Base-by-base conservation (phyloP, 345 rosid genomes). In the Citrus sp. region DNA sequence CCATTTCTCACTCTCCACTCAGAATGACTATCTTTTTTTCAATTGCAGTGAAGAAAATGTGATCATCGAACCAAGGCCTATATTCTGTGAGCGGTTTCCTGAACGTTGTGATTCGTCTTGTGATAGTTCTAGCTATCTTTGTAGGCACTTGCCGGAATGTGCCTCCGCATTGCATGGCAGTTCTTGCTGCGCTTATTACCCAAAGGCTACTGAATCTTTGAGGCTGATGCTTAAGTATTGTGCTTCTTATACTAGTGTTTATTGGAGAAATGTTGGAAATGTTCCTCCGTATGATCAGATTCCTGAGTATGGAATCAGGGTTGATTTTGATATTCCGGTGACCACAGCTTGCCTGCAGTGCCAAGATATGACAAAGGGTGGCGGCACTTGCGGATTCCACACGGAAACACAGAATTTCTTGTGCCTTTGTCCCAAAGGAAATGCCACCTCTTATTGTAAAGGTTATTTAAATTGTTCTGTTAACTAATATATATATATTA, bases 21-120 rank as follows among this genome's bases (percentile, higher is more conserved):
- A 92, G 70, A 96, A 94, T 35, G 99, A 96, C 80, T 92, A 94
- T 81, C 87, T 96, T 61, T 96, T 96, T 88, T 96, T 96, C 89
- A 96, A 96, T 66, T 94, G 98, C 34, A 87, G 93, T 27, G 79
- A 84, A 21, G 88, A 89, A 30, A 83, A 84, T 27, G 95, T 92
- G 56, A 92, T 94, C 68, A 83, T 94, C 2, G 91, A 94, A 86
- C 94, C 98, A 0, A 94, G 87, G 83, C 94, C 97, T 1, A 84
- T 91, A 55, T 96, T 92, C 82, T 94, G 99, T 14, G 93, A 94
- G 81, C 82, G 93, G 56, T 94, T 90, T 84, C 99, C 97, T 0
- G 97, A 92, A 18, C 90, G 88, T 38, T 96, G 99, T 18, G 97
- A 94, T 79, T 96, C 97, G 2, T 89, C 99, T 0, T 94, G 98